Percentiles rank a stretch among this genome's conserved stretches.
These are phyloP conservation scores for Coniochaeta prunicola DNA, from an alignment of 2,329 filamentous ascomycete species.

Conservation along the genomic window DNA sequence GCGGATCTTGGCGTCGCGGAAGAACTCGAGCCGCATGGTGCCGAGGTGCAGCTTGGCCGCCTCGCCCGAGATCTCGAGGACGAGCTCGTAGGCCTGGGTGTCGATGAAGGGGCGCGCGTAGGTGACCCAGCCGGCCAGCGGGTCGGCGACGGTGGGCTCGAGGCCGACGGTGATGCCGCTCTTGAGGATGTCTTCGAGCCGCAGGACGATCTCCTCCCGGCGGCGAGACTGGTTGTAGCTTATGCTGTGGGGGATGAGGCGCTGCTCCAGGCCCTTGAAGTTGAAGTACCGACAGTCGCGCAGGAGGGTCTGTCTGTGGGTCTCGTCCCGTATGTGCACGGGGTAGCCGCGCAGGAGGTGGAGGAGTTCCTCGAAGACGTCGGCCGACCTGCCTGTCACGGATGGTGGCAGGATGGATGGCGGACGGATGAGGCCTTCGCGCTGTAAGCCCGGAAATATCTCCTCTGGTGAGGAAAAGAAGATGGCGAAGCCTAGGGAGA, in stretches of 20 bases:
- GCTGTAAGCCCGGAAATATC: constrained; percentile 78
- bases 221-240: constrained; percentile 64
- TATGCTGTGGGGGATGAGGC: constrained; percentile 69
- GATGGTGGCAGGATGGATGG: constrained; percentile 78
- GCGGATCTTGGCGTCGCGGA: constrained; percentile 60
- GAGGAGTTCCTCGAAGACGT: constrained; percentile 75
- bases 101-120: constrained; percentile 88
- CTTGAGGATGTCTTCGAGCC: constrained; percentile 82
- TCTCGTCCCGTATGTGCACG: constrained; percentile 65
- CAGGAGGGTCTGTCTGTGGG: constrained; percentile 69
- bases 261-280: constrained; percentile 85
- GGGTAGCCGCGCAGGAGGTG: constrained; percentile 80
- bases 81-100: constrained; percentile 61
- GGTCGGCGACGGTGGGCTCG: constrained; percentile 30
- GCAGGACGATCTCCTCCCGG: constrained; percentile 68
- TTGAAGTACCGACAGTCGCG: constrained; percentile 90
- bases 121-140: constrained; percentile 50
- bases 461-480: constrained; percentile 78
- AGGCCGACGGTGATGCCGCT: constrained; percentile 65
- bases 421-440: constrained; percentile 72
- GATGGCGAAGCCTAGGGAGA: constrained; percentile 80
- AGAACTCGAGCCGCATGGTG: constrained; percentile 62
- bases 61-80: constrained; percentile 72
- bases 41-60: constrained; percentile 34
- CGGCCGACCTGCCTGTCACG: constrained; percentile 74